Percentiles rank a stretch among this genome's conserved stretches.
Evolutionary conservation across 2,329 filamentous ascomycete genomes (phyloP).

Genomic region (Colletotrichum sublineola): DNA sequence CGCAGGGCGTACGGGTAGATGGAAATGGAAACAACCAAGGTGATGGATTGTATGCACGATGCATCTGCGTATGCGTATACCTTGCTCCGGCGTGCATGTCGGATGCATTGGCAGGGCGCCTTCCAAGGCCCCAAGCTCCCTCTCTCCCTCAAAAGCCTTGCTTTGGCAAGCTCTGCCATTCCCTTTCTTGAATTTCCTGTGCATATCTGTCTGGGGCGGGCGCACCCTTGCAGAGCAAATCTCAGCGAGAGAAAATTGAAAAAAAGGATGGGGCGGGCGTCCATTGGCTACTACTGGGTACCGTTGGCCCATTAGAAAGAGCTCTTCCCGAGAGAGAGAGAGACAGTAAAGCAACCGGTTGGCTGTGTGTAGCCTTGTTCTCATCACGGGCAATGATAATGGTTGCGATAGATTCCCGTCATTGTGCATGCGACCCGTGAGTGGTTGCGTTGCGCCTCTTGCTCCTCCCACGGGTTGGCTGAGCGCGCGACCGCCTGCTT

Average conservation of each 20-base stretch:
- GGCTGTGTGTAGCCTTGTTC: too few relatives aligned
- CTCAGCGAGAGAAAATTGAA: neutral
- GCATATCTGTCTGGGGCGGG: neutral
- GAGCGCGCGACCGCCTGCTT: too few relatives aligned
- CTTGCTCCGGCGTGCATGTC: conserved; percentile 8
- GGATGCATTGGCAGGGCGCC: conserved; percentile 1
- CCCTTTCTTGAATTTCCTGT: neutral
- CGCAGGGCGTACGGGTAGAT: neutral
- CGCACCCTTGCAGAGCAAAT: conserved; percentile 14
- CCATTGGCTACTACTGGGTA: neutral
- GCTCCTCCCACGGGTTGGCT: neutral
- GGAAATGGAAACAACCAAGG: neutral
- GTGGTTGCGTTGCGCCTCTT: conserved; percentile 10
- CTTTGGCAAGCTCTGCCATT: neutral
- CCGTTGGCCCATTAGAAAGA: neutral
- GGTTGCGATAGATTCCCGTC: conserved; percentile 20
- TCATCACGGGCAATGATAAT: neutral
- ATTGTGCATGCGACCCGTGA: conserved; percentile 10
- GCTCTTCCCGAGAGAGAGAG: neutral
- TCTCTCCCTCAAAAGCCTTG: neutral
- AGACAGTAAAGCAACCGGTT: too few relatives aligned
- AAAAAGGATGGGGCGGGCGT: neutral
- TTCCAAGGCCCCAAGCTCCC: neutral
- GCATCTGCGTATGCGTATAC: conserved; percentile 3
- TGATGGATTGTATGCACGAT: neutral